phyloP scores from a whole-genome alignment of 1,139 yeast genomes.

The Zhuliangozyma blackwelliae region DNA sequence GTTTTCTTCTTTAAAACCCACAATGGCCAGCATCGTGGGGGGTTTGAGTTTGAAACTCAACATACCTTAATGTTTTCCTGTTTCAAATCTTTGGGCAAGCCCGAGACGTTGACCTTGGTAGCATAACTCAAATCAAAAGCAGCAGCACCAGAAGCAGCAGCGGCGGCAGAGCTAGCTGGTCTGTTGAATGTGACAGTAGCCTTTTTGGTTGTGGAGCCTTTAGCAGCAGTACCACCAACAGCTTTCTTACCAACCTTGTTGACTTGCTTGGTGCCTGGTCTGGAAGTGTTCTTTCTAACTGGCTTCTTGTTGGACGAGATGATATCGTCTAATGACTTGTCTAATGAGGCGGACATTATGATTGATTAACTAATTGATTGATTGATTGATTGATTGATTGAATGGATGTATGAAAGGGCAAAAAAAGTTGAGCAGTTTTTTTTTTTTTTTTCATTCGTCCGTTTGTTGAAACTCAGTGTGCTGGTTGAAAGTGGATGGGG shows the following conservation, averaged over 20 bases:
- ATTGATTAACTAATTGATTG: no score
- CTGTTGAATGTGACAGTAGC: conserved; percentile 37
- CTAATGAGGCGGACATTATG: conserved; percentile 53
- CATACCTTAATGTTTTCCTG: conserved; percentile 81
- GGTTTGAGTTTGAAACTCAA: conserved; percentile 14
- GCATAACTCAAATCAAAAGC: conserved; percentile 55
- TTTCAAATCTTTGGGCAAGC: conserved; percentile 75
- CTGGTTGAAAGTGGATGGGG: no score
- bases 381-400: no score
- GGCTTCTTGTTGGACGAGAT: conserved; percentile 56
- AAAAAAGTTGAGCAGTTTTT: no score
- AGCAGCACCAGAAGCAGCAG: conserved; percentile 23
- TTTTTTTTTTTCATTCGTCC: no score
- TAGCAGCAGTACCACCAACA: conserved; percentile 17
- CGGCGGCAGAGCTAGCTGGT: conserved; percentile 19
- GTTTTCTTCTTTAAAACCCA: no score
- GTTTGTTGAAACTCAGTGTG: no score
- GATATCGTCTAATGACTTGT: conserved; percentile 93
- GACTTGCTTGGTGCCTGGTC: conserved; percentile 20
- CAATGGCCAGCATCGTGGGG: no score
- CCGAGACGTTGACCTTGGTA: conserved; percentile 71
- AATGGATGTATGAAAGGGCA: no score
- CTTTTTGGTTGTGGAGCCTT: conserved; percentile 19
- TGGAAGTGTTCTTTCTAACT: conserved; percentile 22
- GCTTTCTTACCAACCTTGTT: conserved; percentile 28